A percentile compares a stretch with the other conserved stretches of the same genome.
phyloP scores from a whole-genome alignment of 306 rosid species.

The Sindora glabra region DNA sequence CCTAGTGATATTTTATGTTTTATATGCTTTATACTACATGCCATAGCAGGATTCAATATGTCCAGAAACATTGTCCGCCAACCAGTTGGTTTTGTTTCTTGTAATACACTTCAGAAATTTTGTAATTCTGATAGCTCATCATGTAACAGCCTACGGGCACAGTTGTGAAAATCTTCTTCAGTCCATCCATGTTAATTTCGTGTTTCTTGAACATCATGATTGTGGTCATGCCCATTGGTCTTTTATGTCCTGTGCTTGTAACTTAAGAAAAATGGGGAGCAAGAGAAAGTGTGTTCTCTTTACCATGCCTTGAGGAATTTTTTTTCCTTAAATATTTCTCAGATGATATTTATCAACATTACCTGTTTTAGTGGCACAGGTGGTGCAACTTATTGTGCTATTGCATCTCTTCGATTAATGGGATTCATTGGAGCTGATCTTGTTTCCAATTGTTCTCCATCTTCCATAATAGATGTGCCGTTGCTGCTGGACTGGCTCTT shows the following conservation, averaged over 20 bases:
- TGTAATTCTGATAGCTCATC: background rate
- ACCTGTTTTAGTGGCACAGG: slow-evolving; percentile 67
- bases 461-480: slow-evolving; percentile 56
- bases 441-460: slow-evolving; percentile 32
- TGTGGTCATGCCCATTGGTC: background rate
- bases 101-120: background rate
- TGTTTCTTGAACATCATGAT: slow-evolving; percentile 1
- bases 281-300: background rate
- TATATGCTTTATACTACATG: background rate
- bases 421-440: slow-evolving; percentile 71
- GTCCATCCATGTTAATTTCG: background rate
- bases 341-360: slow-evolving; percentile 34
- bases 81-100: background rate
- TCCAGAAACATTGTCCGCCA: background rate
- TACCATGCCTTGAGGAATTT: background rate
- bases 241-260: background rate
- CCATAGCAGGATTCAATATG: background rate
- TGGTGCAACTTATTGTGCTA: slow-evolving; percentile 84
- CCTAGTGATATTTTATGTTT: background rate
- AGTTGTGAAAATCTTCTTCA: background rate
- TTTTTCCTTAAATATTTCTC: slow-evolving; percentile 11
- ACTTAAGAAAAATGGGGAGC: background rate
- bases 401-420: slow-evolving; percentile 84
- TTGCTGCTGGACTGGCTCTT: slow-evolving; percentile 78
- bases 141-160: background rate